Evolutionary conservation across 176 grass and related monocot species (phyloP).

Genomic region (Rhipidocladum racemiflorum): DNA sequence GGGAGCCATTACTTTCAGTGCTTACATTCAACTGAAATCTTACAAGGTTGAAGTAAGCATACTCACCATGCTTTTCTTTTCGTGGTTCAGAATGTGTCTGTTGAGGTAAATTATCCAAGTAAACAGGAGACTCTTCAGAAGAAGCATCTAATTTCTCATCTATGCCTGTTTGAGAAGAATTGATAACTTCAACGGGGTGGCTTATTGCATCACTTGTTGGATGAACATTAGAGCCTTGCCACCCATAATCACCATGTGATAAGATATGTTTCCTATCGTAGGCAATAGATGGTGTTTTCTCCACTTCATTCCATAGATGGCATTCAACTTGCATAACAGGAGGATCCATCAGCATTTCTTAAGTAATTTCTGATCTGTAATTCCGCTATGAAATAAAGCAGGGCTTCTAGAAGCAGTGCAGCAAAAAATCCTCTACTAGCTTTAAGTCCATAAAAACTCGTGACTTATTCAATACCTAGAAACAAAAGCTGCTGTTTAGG

Average conservation of each 20-base stretch:
- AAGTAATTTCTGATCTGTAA: slow-evolving; percentile 22
- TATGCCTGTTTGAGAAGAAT: slow-evolving; percentile 26
- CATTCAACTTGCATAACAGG: slow-evolving; percentile 59
- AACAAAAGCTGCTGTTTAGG: slow-evolving; percentile 7
- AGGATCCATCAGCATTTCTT: slow-evolving; percentile 69
- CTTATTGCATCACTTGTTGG: slow-evolving; percentile 19
- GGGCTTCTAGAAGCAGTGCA: slow-evolving; percentile 31
- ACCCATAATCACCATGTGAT: slow-evolving; percentile 42
- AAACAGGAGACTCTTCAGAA: slow-evolving; percentile 29
- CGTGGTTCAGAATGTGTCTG: background rate
- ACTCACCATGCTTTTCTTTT: slow-evolving; percentile 15
- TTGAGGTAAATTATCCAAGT: slow-evolving; percentile 36
- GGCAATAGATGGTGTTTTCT: slow-evolving; percentile 42
- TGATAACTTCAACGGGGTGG: slow-evolving; percentile 23
- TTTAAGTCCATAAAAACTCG: slow-evolving; percentile 44
- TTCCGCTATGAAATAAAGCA: slow-evolving; percentile 21
- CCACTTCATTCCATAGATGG: slow-evolving; percentile 46
- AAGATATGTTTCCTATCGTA: slow-evolving; percentile 41
- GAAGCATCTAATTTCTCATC: slow-evolving; percentile 37
- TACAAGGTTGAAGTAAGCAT: slow-evolving; percentile 32
- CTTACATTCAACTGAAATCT: slow-evolving; percentile 35
- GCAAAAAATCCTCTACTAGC: slow-evolving; percentile 17
- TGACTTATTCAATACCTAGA: slow-evolving; percentile 29
- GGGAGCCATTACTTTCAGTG: slow-evolving; percentile 22
- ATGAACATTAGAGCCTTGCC: slow-evolving; percentile 34